phyloP scores from a whole-genome alignment of 306 rosid genomes.

The Gastrolobium villosum region DNA sequence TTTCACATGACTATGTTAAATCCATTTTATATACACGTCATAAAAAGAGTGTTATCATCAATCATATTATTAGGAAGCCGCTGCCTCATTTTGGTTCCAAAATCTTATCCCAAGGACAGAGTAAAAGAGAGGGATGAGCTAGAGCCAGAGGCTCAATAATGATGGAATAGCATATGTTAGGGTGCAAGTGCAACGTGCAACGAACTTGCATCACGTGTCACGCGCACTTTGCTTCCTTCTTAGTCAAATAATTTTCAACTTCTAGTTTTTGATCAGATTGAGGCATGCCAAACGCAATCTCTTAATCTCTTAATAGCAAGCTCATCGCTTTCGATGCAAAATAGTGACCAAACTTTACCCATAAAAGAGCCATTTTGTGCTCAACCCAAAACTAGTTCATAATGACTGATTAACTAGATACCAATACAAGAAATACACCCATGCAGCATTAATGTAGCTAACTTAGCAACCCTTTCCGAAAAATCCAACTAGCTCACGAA shows the following conservation, averaged over 20 bases:
- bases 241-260: conserved; percentile 2
- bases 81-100: neutral
- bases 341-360: conserved; percentile 5
- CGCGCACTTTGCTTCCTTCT: neutral
- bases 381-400: neutral
- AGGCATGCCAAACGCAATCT: too few relatives aligned
- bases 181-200: too few relatives aligned
- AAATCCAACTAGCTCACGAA: conserved; percentile 32
- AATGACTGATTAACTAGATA: conserved; percentile 27
- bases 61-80: too few relatives aligned
- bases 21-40: too few relatives aligned
- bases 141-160: neutral
- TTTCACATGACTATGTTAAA: too few relatives aligned
- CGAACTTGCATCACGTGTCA: conserved; percentile 16
- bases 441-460: conserved; percentile 48
- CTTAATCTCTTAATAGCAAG: neutral
- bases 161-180: too few relatives aligned
- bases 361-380: neutral
- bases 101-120: neutral
- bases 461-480: conserved; percentile 21
- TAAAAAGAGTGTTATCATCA: neutral
- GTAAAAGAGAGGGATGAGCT: too few relatives aligned
- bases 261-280: conserved; percentile 3
- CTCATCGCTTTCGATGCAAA: conserved; percentile 16
- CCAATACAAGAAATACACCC: conserved; percentile 29